Evolutionary conservation across 2,329 filamentous ascomycete genomes (phyloP).

Genomic region (Aspergillus aculeatus): DNA sequence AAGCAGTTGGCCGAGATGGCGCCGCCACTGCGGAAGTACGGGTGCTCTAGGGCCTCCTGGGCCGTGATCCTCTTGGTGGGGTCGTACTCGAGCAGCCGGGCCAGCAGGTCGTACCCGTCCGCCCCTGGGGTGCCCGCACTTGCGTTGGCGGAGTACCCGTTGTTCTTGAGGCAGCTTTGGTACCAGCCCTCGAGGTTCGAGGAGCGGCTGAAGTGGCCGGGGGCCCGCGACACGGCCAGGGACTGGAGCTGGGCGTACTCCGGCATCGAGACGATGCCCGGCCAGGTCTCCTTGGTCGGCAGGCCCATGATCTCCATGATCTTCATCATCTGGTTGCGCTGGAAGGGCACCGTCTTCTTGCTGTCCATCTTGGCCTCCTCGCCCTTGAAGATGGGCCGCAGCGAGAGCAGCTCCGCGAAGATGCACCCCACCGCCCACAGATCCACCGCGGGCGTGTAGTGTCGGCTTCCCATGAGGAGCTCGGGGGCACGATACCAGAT

Average conservation of each 20-base stretch:
- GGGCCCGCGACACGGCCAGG: constrained; percentile 44
- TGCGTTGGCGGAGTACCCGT: constrained; percentile 50
- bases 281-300: constrained; percentile 86
- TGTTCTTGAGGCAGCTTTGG: constrained; percentile 65
- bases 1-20: constrained; percentile 82
- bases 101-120: constrained; percentile 79
- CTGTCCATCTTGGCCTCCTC: constrained; percentile 99
- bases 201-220: constrained; percentile 53
- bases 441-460: constrained; percentile 96
- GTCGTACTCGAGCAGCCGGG: constrained; percentile 86
- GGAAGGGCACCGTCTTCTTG: constrained; percentile 96
- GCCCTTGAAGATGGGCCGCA: constrained; percentile 95
- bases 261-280: constrained; percentile 77
- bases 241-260: constrained; percentile 73
- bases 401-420: constrained; percentile 85
- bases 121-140: constrained; percentile 60
- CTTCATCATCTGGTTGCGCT: constrained; percentile 98
- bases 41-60: constrained; percentile 81
- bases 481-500: constrained; percentile 99
- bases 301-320: constrained; percentile 95
- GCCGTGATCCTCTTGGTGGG: constrained; percentile 85
- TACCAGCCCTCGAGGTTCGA: constrained; percentile 76
- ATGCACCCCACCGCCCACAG: constrained; percentile 98
- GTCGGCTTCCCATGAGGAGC: constrained; percentile 83
- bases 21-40: constrained; percentile 74